Evolutionary conservation across 768 basidiomycete species (phyloP), one percentile per base, ranked within the genome.

Genomic region (Piloderma croceum): DNA sequence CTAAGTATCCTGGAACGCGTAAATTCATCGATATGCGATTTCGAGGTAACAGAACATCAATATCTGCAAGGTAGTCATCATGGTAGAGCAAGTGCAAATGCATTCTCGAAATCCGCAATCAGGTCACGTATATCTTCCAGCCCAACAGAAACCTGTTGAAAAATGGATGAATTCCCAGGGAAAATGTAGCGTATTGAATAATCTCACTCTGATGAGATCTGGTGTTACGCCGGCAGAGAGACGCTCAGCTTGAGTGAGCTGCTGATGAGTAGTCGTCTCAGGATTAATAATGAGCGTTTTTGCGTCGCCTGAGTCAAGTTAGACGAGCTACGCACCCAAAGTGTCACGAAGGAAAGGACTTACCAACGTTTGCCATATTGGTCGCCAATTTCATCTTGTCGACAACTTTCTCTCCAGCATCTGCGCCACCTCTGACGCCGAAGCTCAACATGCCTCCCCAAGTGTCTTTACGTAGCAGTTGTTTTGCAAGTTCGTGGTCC

Each of bases 251-350:
- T 60, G 63, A 0, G 67, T 69, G 35, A 88, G 65, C 58, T 88
- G 84, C 27, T 77, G 67, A 52, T 90, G 87, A 0, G 87, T 90
- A 18, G 88, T 88, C 18, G 75, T 73, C 4, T 79, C 82, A 1
- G 87, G 85, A 52, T 85, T 82, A 43, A 89, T 84, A 29, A 85
- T 81, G 12, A 90, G 72, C 6, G 81, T 86, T 63, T 89, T 87
- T n/a, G 81, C 78, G 44, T 83, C 81, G 20, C 79, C 76, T 70
- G 43, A 18, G 7, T 7, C 24, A 17, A 23, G 24, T 12, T 18
- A n/a, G 38, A 25, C n/a, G 24, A 15, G 17, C 29, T 13, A 6
- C 6, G 17, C 18, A 13, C 23, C 18, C 6, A 31, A 31, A 15
- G 5, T 18, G 23, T 13, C 13, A 31, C 15, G 7, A n/a, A 10